These are phyloP conservation scores for Verticillium zaregamsianum DNA, from an alignment of 2,329 filamentous ascomycete genomes.

Conservation along the genomic window DNA sequence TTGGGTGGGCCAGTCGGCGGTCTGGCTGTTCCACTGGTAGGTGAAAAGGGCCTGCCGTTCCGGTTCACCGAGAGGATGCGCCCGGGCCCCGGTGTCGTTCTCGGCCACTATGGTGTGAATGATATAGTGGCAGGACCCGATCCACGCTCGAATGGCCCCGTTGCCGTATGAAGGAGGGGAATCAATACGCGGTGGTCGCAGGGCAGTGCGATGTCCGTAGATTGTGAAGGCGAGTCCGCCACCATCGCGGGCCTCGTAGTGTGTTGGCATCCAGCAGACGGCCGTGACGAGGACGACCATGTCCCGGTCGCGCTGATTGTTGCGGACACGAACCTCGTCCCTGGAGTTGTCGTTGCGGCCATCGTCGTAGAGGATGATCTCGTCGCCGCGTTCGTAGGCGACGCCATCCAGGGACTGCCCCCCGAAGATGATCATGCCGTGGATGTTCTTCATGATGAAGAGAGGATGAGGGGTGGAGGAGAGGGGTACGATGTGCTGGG, in stretches of 20 bases:
- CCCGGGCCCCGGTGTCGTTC: background rate
- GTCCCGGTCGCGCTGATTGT: conserved; percentile 7
- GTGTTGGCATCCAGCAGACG: conserved; percentile 13
- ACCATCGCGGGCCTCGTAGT: background rate
- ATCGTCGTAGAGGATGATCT: conserved; percentile 9
- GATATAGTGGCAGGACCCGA: background rate
- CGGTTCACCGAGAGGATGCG: background rate
- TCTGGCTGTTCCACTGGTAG: background rate
- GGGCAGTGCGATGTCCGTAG: background rate
- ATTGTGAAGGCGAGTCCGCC: background rate
- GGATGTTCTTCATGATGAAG: conserved; percentile 9
- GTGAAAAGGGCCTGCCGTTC: background rate
- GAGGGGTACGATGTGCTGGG: background rate
- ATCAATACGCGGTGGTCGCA: background rate
- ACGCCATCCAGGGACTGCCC: conserved; percentile 10
- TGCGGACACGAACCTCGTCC: conserved; percentile 8
- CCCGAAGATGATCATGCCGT: conserved; percentile 9
- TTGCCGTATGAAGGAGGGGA: background rate
- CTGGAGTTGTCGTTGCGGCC: conserved; percentile 1
- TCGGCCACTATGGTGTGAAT: background rate
- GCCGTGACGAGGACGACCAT: conserved; percentile 8
- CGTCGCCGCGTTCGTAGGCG: conserved; percentile 8
- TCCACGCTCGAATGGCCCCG: background rate
- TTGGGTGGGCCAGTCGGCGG: background rate
- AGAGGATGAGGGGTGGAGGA: background rate